These are phyloP conservation scores for Orbilia quercus DNA, from an alignment of 2,329 filamentous ascomycete genomes.

Conservation along the genomic window DNA sequence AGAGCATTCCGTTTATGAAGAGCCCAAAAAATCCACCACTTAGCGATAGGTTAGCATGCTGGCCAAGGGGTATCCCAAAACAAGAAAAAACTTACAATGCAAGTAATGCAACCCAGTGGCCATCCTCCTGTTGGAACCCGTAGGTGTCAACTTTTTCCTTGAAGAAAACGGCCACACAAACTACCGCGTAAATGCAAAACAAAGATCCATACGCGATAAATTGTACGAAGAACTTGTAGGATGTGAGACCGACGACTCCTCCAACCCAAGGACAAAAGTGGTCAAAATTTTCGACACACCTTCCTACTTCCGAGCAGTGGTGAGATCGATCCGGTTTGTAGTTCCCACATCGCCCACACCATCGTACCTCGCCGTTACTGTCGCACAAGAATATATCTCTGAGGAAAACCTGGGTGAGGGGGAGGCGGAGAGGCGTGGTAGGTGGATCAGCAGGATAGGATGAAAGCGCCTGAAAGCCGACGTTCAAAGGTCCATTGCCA, in stretches of 20 bases:
- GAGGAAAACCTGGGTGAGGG: conserved; percentile 78
- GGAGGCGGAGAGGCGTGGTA: conserved; percentile 67
- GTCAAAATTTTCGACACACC: conserved; percentile 90
- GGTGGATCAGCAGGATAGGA: conserved; percentile 32
- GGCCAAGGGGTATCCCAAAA: neutral
- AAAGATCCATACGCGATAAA: conserved; percentile 43
- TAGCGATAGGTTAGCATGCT: conserved; percentile 10
- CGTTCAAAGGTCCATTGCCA: conserved; percentile 17
- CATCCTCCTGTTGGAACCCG: conserved; percentile 39
- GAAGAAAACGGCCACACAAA: conserved; percentile 45
- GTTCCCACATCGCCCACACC: conserved; percentile 83
- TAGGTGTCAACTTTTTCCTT: conserved; percentile 28
- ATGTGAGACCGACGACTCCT: conserved; percentile 85
- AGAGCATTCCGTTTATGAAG: conserved; percentile 50
- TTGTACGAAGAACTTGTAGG: conserved; percentile 55
- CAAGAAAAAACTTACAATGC: conserved; percentile 35
- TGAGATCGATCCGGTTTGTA: conserved; percentile 90
- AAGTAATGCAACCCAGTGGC: conserved; percentile 50
- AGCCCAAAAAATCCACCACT: conserved; percentile 55
- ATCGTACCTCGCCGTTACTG: conserved; percentile 80
- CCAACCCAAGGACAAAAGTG: conserved; percentile 96
- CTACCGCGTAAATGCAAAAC: conserved; percentile 44
- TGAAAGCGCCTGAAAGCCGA: conserved; percentile 29
- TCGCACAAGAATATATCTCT: conserved; percentile 87
- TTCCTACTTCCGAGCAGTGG: conserved; percentile 82